Base-by-base conservation (phyloP, 1,284 basidiomycete genomes). In the Leccinum subspadiceum region DNA sequence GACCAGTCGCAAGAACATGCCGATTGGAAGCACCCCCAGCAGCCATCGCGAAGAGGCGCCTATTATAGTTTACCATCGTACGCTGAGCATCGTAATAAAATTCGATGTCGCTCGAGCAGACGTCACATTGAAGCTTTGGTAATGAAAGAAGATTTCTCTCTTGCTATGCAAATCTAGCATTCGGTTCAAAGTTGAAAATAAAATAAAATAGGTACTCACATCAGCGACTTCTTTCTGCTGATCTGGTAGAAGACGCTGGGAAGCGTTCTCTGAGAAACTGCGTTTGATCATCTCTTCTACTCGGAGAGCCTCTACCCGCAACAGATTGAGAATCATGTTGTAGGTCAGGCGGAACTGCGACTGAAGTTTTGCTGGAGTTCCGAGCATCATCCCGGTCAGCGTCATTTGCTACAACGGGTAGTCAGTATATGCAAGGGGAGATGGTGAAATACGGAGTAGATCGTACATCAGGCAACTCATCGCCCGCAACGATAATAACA, bases 241-340 rank as follows among this genome's bases (percentile, higher is more conserved):
- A 59, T 98, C 94, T 1, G 97, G 97, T 20, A 98, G 79, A 57
- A 98, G 79, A 56, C 89, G 84, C 70, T 99, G 97, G 0, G 96
- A 91, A 0, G 95, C 89, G 70, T 99, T 99, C 78, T 99, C 97
- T 3, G 96, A 98, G 76, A 99, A 99, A 71, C 93, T 96, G 39
- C 97, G 84, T 76, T 99, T 99, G 75, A 99, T 99, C 97, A 99
- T 99, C 74, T 99, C 97, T 71, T 99, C 97, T 7, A 99, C 97
- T 64, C 90, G 85, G 37, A 99, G 81, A 2, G 97, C 95, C 72
- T 99, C 97, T 7, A 99, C 96, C 31, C 97, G 89, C 15, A 99
- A 82, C 48, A 99, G 77, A 72, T 99, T 99, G 61, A 99, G 79
- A 62, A 99, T 98, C 97, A 99, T 99, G 73, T 98, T 98, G 78